A percentile compares a stretch with the other conserved stretches of the same genome.
Evolutionary conservation across 139 green algal genomes (phyloP).

Genomic region (Chlorella sp.): DNA sequence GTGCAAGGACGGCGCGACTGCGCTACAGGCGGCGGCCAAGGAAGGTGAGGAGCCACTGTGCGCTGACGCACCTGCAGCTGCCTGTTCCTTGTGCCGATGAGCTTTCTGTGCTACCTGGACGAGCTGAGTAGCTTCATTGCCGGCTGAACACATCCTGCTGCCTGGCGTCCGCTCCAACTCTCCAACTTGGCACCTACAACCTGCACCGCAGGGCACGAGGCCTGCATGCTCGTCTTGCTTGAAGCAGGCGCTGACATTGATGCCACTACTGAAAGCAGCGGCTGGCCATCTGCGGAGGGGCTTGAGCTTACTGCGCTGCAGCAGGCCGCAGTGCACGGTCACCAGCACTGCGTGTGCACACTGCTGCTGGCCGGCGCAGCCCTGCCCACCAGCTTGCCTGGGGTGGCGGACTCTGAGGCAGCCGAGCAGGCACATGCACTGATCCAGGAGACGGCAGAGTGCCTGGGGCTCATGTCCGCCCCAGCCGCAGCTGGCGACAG

Average conservation of each 20-base stretch:
- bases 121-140: too few relatives aligned
- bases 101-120: too few relatives aligned
- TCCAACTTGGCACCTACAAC: too few relatives aligned
- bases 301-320: not conserved
- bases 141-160: not conserved
- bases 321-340: not conserved
- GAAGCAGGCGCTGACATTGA: not conserved
- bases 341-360: not conserved
- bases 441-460: not conserved
- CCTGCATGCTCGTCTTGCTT: not conserved
- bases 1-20: not conserved
- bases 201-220: not conserved
- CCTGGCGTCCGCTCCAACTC: too few relatives aligned
- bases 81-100: too few relatives aligned
- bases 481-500: not conserved
- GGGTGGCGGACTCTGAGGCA: not conserved
- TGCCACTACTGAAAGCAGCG: not conserved
- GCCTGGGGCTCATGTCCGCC: not conserved
- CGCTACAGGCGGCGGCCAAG: not conserved
- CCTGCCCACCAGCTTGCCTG: not conserved
- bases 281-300: too few relatives aligned
- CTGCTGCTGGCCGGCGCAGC: not conserved
- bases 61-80: too few relatives aligned
- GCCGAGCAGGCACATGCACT: not conserved
- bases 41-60: too few relatives aligned